phyloP scores from a whole-genome alignment of 352 stramenopile genomes.

The Paralagenidium karlingii region DNA sequence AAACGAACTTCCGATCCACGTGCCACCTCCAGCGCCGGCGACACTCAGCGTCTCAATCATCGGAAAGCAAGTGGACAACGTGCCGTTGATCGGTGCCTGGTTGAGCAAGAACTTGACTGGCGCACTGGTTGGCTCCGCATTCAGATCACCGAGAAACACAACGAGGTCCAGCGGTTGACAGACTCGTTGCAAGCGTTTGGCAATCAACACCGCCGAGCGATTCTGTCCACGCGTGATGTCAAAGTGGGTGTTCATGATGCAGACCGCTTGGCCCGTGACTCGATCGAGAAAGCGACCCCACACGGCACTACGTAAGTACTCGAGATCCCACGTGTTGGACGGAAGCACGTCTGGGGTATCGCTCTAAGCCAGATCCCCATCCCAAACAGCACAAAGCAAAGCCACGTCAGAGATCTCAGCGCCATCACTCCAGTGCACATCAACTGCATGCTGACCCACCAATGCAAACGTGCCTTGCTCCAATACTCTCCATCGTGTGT shows the following conservation, averaged over 20 bases:
- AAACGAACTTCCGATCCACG: conserved; percentile 58
- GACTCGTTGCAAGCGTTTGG: conserved; percentile 18
- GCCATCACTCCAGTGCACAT: too few species aligned
- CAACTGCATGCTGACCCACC: conserved; percentile 39
- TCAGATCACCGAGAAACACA: conserved; percentile 60
- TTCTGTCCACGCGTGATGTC: conserved; percentile 42
- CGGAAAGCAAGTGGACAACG: conserved; percentile 32
- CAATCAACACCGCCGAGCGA: conserved; percentile 35
- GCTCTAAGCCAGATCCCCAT: too few species aligned
- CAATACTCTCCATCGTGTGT: conserved; percentile 25
- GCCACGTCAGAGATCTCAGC: background rate
- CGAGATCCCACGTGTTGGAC: conserved; percentile 50
- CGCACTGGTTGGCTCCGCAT: conserved; percentile 16
- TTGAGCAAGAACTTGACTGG: conserved; percentile 38
- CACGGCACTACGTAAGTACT: conserved; percentile 44
- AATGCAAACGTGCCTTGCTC: conserved; percentile 33
- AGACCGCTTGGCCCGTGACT: conserved; percentile 13
- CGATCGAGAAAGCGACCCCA: conserved; percentile 36
- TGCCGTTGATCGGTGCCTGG: conserved; percentile 38
- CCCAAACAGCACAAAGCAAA: background rate
- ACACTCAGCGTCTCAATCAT: conserved; percentile 50
- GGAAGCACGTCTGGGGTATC: conserved; percentile 34
- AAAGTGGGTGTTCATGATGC: conserved; percentile 71
- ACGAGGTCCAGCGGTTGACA: conserved; percentile 34
- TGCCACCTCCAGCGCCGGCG: conserved; percentile 22